Percentiles rank a stretch among this genome's conserved stretches.
These are phyloP conservation scores for Fistulifera pelliculosa DNA, from an alignment of 108 stramenopile species.

Conservation along the genomic window DNA sequence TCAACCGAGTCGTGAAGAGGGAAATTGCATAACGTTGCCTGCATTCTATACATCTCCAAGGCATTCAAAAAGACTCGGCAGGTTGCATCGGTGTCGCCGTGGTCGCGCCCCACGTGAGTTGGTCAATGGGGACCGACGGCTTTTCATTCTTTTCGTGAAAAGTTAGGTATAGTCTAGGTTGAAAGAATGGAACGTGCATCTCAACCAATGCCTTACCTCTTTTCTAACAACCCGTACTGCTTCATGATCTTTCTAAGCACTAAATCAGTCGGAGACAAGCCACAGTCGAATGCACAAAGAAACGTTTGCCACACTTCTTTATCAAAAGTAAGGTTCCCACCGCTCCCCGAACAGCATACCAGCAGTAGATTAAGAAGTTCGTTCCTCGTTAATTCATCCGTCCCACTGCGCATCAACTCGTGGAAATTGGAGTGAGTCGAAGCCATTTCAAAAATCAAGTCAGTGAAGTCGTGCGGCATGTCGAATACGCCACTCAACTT, in stretches of 20 bases:
- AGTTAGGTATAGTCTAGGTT: too few relatives aligned
- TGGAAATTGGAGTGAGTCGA: conserved; percentile 33
- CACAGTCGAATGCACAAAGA: background rate
- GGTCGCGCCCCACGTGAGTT: conserved; percentile 6
- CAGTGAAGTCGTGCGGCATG: too few relatives aligned
- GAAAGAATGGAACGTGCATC: too few relatives aligned
- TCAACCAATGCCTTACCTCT: too few relatives aligned
- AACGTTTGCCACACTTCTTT: conserved; percentile 1
- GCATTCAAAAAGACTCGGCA: conserved; percentile 55
- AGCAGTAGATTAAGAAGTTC: background rate
- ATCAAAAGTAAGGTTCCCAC: background rate
- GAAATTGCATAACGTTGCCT: conserved; percentile 42
- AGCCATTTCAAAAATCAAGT: conserved; percentile 20
- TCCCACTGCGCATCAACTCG: conserved; percentile 4
- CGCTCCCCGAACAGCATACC: background rate
- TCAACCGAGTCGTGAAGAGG: conserved; percentile 29
- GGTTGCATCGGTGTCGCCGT: conserved; percentile 13
- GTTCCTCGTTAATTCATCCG: background rate
- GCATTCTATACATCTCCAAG: conserved; percentile 41
- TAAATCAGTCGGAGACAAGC: conserved; percentile 1
- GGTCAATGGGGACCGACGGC: background rate
- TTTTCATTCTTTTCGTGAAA: too few relatives aligned
- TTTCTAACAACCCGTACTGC: too few relatives aligned
- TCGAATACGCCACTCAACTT: too few relatives aligned
- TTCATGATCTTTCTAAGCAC: background rate